Conservation (phyloP, 352 stramenopile species). For the Globisporangium rhizosaccharum region DNA sequence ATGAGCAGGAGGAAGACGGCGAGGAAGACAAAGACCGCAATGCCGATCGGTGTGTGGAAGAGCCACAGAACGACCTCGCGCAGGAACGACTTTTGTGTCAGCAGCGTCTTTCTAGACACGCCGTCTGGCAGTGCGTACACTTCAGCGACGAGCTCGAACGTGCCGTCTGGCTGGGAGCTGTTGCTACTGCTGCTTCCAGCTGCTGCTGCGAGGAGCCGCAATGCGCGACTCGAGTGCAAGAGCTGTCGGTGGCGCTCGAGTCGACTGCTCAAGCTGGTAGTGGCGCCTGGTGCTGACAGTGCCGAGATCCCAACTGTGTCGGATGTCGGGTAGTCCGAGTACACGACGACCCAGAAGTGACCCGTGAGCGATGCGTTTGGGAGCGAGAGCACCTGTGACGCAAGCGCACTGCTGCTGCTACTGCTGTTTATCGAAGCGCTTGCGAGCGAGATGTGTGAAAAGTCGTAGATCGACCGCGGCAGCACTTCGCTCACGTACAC, state of each 20-base stretch:
- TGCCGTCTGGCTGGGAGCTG: neutral
- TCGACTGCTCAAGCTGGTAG: neutral
- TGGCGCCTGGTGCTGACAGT: neutral
- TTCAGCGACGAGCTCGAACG: constrained; percentile 39
- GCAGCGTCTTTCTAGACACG: constrained; percentile 11
- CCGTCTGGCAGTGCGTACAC: constrained; percentile 26
- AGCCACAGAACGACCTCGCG: constrained; percentile 44
- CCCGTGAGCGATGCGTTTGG: constrained; percentile 48
- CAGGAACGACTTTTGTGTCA: constrained; percentile 51
- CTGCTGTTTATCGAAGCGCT: constrained; percentile 1
- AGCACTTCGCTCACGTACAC: constrained; percentile 71
- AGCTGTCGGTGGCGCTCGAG: neutral
- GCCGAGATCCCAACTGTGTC: constrained; percentile 13
- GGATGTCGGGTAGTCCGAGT: constrained; percentile 44
- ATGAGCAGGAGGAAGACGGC: constrained; percentile 34
- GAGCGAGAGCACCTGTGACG: constrained; percentile 39
- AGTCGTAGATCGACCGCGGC: constrained; percentile 72
- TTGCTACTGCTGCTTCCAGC: constrained; percentile 5
- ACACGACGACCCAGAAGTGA: constrained; percentile 71
- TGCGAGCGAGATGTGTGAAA: constrained; percentile 49
- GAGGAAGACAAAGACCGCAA: constrained; percentile 42
- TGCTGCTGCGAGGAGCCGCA: constrained; percentile 5
- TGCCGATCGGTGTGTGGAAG: constrained; percentile 32
- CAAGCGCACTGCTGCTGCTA: neutral
- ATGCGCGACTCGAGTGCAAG: constrained; percentile 5